Evolutionary conservation across 129 eudicot genomes (phyloP).

Genomic region (Ambrosia trifida): DNA sequence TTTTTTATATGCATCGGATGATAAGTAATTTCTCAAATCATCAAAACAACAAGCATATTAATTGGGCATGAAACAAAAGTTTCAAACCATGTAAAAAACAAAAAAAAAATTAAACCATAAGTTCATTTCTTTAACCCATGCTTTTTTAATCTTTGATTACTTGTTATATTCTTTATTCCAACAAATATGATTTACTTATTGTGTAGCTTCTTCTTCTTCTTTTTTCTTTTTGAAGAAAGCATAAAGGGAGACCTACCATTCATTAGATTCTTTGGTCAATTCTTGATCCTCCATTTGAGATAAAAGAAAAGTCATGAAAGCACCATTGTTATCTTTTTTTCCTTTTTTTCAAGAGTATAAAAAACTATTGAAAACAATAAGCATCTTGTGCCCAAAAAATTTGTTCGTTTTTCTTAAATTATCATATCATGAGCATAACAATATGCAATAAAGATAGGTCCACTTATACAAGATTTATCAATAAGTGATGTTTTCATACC

Average conservation of each 20-base stretch:
- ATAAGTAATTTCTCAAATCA: not conserved
- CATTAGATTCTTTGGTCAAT: conserved; percentile 40
- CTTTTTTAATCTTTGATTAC: not conserved
- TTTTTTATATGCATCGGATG: not conserved
- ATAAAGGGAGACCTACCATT: conserved; percentile 48
- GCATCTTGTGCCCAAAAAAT: conserved; percentile 40
- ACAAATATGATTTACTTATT: not conserved
- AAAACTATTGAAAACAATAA: conserved; percentile 34
- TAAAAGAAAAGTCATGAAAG: conserved; percentile 35
- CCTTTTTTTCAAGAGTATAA: conserved; percentile 27
- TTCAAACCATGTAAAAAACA: not conserved
- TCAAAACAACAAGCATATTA: not conserved
- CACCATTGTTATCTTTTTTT: conserved; percentile 37
- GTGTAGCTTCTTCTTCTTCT: too few relatives aligned
- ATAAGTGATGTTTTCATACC: not conserved
- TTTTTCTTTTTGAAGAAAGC: conserved; percentile 42
- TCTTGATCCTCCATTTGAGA: conserved; percentile 37
- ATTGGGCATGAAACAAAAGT: not conserved
- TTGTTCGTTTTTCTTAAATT: conserved; percentile 26
- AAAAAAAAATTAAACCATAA: not conserved
- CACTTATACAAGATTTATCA: conserved; percentile 9
- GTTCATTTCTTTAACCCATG: not conserved
- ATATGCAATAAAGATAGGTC: conserved; percentile 19
- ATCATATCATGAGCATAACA: conserved; percentile 34
- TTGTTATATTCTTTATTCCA: not conserved